These are phyloP conservation scores for Colletotrichum aenigma DNA, from an alignment of 2,329 filamentous ascomycete genomes.

Conservation along the genomic window DNA sequence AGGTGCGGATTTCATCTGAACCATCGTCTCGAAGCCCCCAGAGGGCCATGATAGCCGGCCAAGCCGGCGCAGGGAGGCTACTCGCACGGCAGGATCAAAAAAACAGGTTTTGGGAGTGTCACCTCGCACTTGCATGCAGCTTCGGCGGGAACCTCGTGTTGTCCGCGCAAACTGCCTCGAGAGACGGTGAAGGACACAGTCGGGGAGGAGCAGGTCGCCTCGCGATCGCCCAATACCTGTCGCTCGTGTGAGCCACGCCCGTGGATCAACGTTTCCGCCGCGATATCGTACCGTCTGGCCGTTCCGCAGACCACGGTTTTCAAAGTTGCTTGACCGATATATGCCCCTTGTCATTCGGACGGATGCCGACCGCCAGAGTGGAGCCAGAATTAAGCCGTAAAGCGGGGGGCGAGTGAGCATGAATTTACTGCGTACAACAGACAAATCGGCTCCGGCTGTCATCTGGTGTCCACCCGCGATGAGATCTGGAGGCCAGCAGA, in stretches of 20 bases:
- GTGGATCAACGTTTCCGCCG: not conserved
- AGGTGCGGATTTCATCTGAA: slow-evolving; percentile 4
- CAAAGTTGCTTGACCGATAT: not conserved
- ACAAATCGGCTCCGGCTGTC: not conserved
- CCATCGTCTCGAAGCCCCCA: not conserved
- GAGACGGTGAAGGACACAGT: slow-evolving; percentile 15
- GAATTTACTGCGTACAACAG: not conserved
- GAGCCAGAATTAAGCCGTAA: not conserved
- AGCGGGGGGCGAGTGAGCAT: not conserved
- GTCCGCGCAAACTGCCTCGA: slow-evolving; percentile 3
- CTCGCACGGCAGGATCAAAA: slow-evolving; percentile 11
- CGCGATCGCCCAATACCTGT: not conserved
- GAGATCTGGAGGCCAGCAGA: not conserved
- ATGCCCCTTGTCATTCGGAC: not conserved
- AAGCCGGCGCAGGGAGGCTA: slow-evolving; percentile 13
- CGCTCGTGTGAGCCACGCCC: not conserved
- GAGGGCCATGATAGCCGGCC: slow-evolving; percentile 7
- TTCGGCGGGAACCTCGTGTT: slow-evolving; percentile 14
- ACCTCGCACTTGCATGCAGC: slow-evolving; percentile 21
- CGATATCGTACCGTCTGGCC: not conserved
- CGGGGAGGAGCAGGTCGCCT: not conserved
- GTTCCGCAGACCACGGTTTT: not conserved
- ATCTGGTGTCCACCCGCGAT: not conserved
- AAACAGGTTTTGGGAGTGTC: slow-evolving; percentile 21
- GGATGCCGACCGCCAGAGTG: not conserved